Evolutionary conservation across 73 alveolate species (phyloP).

Genomic region (Uronychia binucleata): DNA sequence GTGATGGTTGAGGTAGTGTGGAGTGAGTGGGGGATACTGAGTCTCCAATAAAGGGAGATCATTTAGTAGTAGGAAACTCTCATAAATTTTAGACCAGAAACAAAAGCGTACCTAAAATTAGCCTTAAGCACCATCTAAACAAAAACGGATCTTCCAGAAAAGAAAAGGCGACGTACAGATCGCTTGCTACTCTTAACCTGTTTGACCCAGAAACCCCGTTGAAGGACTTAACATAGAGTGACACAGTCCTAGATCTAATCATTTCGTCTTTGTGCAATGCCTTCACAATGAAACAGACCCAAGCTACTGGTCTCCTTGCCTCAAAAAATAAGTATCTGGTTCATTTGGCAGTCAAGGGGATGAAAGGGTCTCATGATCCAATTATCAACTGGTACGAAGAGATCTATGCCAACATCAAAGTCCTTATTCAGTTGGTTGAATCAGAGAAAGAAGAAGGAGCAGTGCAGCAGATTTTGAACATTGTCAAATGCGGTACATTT

Average conservation of each 20-base stretch:
- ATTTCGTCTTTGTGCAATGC: slow-evolving; percentile 83
- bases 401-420: slow-evolving; percentile 58
- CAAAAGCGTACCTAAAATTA: background rate
- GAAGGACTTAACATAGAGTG: slow-evolving; percentile 25
- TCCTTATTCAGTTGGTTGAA: slow-evolving; percentile 68
- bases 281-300: slow-evolving; percentile 81
- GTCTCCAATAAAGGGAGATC: background rate
- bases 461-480: slow-evolving; percentile 38
- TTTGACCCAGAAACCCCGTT: slow-evolving; percentile 16
- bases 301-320: slow-evolving; percentile 92
- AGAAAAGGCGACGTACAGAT: background rate
- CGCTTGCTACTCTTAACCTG: background rate
- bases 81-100: background rate
- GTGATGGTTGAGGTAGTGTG: too few relatives aligned
- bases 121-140: background rate
- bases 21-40: background rate
- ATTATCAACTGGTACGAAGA: slow-evolving; percentile 73
- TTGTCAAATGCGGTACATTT: slow-evolving; percentile 72
- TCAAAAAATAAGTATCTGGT: slow-evolving; percentile 91
- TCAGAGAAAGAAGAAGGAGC: slow-evolving; percentile 47
- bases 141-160: background rate
- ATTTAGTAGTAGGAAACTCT: background rate
- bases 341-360: slow-evolving; percentile 93
- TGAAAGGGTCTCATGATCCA: slow-evolving; percentile 80
- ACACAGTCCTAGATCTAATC: slow-evolving; percentile 78